Evolutionary conservation across 305 asterid genomes (phyloP), one percentile per base, ranked within the genome.

Genomic region (Fraxinus dipetala): DNA sequence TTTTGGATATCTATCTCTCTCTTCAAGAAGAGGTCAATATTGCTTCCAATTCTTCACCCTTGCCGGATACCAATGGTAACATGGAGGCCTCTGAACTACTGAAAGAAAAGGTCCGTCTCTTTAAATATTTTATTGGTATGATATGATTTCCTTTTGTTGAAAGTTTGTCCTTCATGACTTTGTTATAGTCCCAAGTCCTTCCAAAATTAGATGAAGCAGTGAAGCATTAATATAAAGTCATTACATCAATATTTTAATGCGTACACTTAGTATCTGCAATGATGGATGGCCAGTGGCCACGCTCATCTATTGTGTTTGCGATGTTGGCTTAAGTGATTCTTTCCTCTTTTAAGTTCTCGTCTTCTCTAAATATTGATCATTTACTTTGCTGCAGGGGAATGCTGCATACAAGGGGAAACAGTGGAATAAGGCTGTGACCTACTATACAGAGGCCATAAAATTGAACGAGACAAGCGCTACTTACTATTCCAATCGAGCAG

Each of bases 401-500:
- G 94, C 96, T 75, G 98, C 99, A 36, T 96, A 82, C 81, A 96
- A 94, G 87, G 93, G 91, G 79, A 92, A 87, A 78, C 96, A 91
- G 88, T 96, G 96, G 97, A 90, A 90, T 86, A 94, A 96, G 88
- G 99, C 99, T 85, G 89, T 90, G 79, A 91, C 84, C 85, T 91
- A 86, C 91, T 96, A 96, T 82, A 90, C 94, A 3, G 95, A 94
- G 87, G 99, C 99, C 9, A 90, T 92, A 80, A 91, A 89, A 80
- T 81, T 94, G 91, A 90, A 90, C 34, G 92, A 88, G 45, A 78
- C 87, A 76, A 89, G 87, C 82, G 91, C 98, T 45, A 90, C 97
- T 74, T 94, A 89, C 88, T 91, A 89, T 87, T 90, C 92, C 92
- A 96, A 96, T 79, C 87, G 99, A 54, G 99, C 99, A 80, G 98